Base-by-base conservation (phyloP, 2,329 filamentous ascomycete genomes). In the Claviceps citrina region DNA sequence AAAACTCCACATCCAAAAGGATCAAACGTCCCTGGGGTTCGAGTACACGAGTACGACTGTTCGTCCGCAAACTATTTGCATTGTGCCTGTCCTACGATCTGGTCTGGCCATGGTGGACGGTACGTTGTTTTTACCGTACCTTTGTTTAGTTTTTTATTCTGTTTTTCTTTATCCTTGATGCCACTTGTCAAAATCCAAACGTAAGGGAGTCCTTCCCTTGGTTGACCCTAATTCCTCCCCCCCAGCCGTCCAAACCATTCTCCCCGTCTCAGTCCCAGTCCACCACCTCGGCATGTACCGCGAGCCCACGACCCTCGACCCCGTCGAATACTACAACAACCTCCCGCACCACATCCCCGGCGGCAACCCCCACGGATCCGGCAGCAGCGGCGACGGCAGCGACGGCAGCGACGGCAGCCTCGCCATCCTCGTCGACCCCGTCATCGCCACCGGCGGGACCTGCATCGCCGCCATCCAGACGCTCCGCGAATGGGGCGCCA, bases 321-420 rank as follows among this genome's bases (percentile, higher is more conserved):
- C 87, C 3, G 87, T 95, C 43, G 87, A 94, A 63, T 94, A 95
- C 72, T 95, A 95, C 73, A 95, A 95, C 69, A 94, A 94, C 62
- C 78, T 95, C 16, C 86, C 86, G 27, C 80, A 84, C 62, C 81
- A 84, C 62, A 57, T 67, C 30, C 54, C 66, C 51, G 41, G 56
- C 37, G 44, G 54, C 30, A 46, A 28, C n/a, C n/a, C n/a, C n/a
- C n/a, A n/a, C n/a, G n/a, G n/a, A n/a, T n/a, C n/a, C 20, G 56
- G 61, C 26, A 55, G 38, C 37, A 52, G 63, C 32, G 63, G 63
- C 33, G n/a, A 66, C 51, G 41, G 56, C 37, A 44, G 54, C 30
- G 46, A 28, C 20, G 56, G 61, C 26, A 55, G 38, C 37, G 52
- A 63, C 32, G 63, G 63, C 33, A 67, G 59, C 43, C 68, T 94